These are phyloP conservation scores for Pleurotus tuoliensis DNA, from an alignment of 768 basidiomycete genomes.

Conservation along the genomic window DNA sequence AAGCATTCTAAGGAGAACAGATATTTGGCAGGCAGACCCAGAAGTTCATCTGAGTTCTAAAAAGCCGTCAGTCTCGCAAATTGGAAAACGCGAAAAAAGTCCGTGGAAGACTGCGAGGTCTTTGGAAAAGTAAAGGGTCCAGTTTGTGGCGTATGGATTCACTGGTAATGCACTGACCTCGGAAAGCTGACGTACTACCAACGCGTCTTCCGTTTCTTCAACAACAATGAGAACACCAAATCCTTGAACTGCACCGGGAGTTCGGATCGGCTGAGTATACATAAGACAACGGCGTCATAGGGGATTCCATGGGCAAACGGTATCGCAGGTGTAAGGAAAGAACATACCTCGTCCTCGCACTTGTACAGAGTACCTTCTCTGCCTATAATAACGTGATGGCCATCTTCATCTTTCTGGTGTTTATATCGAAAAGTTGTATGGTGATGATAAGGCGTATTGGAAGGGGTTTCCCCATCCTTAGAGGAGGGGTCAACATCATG, in stretches of 20 bases:
- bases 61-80: not conserved
- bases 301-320: not conserved
- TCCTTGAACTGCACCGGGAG: slow-evolving; percentile 78
- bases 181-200: slow-evolving; percentile 73
- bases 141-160: too few species aligned
- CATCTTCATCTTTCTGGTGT: slow-evolving; percentile 58
- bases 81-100: too few species aligned
- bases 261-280: slow-evolving; percentile 63
- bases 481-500: too few species aligned
- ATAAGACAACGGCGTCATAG: not conserved
- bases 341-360: slow-evolving; percentile 73
- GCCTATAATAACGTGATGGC: slow-evolving; percentile 68
- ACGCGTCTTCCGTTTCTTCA: slow-evolving; percentile 51
- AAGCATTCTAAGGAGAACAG: slow-evolving; percentile 74
- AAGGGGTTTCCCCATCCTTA: too few species aligned
- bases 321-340: not conserved
- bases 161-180: slow-evolving; percentile 46
- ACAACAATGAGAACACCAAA: slow-evolving; percentile 79
- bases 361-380: slow-evolving; percentile 58
- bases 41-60: slow-evolving; percentile 71
- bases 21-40: slow-evolving; percentile 67
- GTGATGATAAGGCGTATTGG: slow-evolving; percentile 16
- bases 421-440: slow-evolving; percentile 58
- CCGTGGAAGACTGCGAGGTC: too few species aligned
- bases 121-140: too few species aligned